phyloP scores from a whole-genome alignment of 768 basidiomycete species.

The Boletus fagicola region DNA sequence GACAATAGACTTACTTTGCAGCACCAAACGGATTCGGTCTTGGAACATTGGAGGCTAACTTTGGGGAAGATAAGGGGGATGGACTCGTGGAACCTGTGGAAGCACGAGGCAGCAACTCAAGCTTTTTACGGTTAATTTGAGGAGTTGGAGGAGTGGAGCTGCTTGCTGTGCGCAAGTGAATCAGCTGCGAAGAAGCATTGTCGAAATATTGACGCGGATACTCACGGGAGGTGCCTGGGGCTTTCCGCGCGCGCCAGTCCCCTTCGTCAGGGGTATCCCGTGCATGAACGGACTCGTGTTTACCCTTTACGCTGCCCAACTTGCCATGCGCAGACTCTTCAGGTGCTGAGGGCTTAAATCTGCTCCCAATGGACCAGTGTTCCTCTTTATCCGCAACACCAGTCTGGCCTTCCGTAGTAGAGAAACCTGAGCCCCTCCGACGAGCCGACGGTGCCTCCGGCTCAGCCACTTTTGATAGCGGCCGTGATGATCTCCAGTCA shows the following conservation, averaged over 20 bases:
- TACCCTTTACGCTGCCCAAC: constrained; percentile 48
- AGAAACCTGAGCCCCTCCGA: constrained; percentile 59
- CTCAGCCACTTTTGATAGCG: constrained; percentile 41
- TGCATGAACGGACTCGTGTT: constrained; percentile 54
- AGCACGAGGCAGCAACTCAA: constrained; percentile 83
- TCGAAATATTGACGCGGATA: constrained; percentile 26
- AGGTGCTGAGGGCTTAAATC: constrained; percentile 58
- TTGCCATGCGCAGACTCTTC: constrained; percentile 38
- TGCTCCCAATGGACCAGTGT: constrained; percentile 71
- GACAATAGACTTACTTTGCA: constrained; percentile 56
- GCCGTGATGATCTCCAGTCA: constrained; percentile 71
- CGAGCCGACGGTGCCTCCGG: constrained; percentile 46
- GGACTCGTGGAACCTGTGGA: constrained; percentile 62
- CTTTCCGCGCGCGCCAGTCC: constrained; percentile 66
- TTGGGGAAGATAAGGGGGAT: constrained; percentile 78
- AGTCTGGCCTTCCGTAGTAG: constrained; percentile 40
- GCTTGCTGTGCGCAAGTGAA: constrained; percentile 43
- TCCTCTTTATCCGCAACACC: constrained; percentile 76
- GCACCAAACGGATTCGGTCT: constrained; percentile 83
- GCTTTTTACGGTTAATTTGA: constrained; percentile 71
- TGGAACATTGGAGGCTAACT: constrained; percentile 51
- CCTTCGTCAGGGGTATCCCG: constrained; percentile 55
- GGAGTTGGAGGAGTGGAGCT: constrained; percentile 81
- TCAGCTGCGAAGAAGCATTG: constrained; percentile 12
- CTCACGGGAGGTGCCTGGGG: constrained; percentile 63